Percentiles rank a stretch among this genome's conserved stretches.
Evolutionary conservation across 2,329 filamentous ascomycete genomes (phyloP).

Genomic region (Coniochaeta prunicola): DNA sequence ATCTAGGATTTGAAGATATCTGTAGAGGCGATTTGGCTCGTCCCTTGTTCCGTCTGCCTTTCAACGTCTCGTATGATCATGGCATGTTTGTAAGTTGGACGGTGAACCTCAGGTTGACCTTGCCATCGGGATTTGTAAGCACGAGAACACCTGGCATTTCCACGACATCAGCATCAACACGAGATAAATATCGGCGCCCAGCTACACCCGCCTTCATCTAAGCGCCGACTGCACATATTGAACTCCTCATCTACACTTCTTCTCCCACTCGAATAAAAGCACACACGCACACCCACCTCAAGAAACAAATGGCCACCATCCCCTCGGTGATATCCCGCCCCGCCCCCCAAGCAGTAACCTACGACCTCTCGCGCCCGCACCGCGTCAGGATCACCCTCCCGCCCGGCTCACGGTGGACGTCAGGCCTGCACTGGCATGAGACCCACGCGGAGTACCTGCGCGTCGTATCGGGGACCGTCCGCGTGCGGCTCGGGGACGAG

Average conservation of each 20-base stretch:
- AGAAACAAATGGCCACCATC: not conserved
- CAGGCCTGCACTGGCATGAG: constrained; percentile 42
- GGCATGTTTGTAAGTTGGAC: no score
- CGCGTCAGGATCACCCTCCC: constrained; percentile 36
- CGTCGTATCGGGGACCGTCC: constrained; percentile 29
- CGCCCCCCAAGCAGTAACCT: constrained; percentile 7
- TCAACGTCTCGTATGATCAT: no score
- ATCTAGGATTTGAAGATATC: not conserved
- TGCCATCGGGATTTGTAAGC: not conserved
- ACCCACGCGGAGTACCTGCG: constrained; percentile 37
- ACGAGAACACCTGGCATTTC: not conserved
- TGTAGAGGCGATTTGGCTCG: not conserved
- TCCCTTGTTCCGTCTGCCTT: not conserved
- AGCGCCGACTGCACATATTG: no score
- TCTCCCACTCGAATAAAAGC: not conserved
- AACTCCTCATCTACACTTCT: no score
- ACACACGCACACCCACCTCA: not conserved
- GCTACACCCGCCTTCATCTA: no score
- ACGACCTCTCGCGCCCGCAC: constrained; percentile 26
- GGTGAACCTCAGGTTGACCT: no score
- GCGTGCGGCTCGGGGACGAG: constrained; percentile 12
- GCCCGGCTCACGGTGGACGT: constrained; percentile 34
- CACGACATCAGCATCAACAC: not conserved
- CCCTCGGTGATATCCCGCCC: constrained; percentile 6
- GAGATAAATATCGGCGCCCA: no score